Percentiles rank a stretch among this genome's conserved stretches.
phyloP scores from a whole-genome alignment of 495 filamentous ascomycete species.

The Penicillium alfredii region DNA sequence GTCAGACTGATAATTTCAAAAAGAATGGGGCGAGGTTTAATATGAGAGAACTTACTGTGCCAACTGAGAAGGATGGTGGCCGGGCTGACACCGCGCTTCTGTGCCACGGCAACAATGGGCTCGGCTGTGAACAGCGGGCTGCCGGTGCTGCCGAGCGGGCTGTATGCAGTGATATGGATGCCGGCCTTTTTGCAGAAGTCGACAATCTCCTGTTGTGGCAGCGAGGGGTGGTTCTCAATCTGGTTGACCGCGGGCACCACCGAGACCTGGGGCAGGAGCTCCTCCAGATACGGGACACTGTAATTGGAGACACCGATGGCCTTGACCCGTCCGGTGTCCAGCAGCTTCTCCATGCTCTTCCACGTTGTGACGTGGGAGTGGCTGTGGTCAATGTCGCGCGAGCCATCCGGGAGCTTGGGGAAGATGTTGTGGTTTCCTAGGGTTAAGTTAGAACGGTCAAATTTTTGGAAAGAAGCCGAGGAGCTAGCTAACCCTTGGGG shows the following conservation, averaged over 20 bases:
- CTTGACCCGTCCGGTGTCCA: constrained; percentile 60
- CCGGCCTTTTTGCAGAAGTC: constrained; percentile 68
- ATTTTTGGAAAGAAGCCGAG: too few relatives aligned
- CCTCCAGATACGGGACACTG: constrained; percentile 63
- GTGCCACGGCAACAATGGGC: constrained; percentile 61
- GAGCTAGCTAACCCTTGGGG: constrained; percentile 46
- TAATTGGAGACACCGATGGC: constrained; percentile 85
- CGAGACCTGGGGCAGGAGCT: constrained; percentile 59
- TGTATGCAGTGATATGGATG: constrained; percentile 72
- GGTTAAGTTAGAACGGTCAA: too few relatives aligned
- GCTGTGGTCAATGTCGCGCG: constrained; percentile 57
- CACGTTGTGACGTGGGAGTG: constrained; percentile 69
- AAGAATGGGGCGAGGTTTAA: too few relatives aligned
- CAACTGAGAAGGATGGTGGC: constrained; percentile 66
- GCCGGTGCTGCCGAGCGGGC: constrained; percentile 71
- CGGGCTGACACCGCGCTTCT: constrained; percentile 59
- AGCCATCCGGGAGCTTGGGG: constrained; percentile 65
- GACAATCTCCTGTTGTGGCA: constrained; percentile 83
- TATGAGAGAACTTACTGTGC: constrained; percentile 52
- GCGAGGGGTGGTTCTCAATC: constrained; percentile 74
- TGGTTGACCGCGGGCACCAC: constrained; percentile 81
- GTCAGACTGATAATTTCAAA: neutral
- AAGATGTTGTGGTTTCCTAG: constrained; percentile 71
- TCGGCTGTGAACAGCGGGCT: constrained; percentile 64
- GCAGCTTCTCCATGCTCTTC: constrained; percentile 72